Evolutionary conservation across 179 eudicot genomes (phyloP), one percentile per base, ranked within the genome.

Genomic region (Heliamphora pulchella): DNA sequence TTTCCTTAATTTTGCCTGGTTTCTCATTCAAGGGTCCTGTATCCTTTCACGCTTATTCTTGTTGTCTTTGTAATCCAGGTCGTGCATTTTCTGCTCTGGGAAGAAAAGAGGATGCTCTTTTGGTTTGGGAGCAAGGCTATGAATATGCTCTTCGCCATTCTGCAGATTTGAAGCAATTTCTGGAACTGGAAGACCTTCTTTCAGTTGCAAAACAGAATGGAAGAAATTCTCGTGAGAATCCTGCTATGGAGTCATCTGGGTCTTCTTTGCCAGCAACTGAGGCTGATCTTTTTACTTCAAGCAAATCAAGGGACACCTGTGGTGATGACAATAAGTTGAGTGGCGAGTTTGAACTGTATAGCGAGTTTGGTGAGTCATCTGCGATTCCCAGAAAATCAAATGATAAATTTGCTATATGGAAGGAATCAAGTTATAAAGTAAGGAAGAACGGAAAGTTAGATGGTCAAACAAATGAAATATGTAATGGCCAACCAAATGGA

Each of bases 121-220:
- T 85, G 76, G 91, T 91, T 82, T 96, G 98, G 98, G 92, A 90
- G 86, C 90, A 92, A 84, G 99, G 99, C 46, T 90, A 94, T 84
- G 90, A 94, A 66, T 81, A 83, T 81, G 98, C 98, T 80, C 86
- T 92, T 81, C 80, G 75, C 77, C 94, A 92, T 83, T 88, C 94
- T 65, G 78, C 97, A 54, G 99, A 94, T 89, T 80, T 96, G 81
- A 92, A 92, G 86, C 99, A 90, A 81, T 82, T 96, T 81, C 78
- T 96, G 67, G 99, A 96, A 86, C 85, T 96, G 83, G 97, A 93
- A 86, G 98, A 94, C 86, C 90, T 96, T 83, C 77, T 96, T 72
- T 76, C 74, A 70, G 78, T 55, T 74, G 88, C 86, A 78, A 91
- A 86, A 79, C 82, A 84, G 71, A 86, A 82, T 80, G 84, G 41